A percentile compares a stretch with the other conserved stretches of the same genome.
Conservation (phyloP, 2,329 filamentous ascomycete species). For the Endoconidiophora laricicola region DNA sequence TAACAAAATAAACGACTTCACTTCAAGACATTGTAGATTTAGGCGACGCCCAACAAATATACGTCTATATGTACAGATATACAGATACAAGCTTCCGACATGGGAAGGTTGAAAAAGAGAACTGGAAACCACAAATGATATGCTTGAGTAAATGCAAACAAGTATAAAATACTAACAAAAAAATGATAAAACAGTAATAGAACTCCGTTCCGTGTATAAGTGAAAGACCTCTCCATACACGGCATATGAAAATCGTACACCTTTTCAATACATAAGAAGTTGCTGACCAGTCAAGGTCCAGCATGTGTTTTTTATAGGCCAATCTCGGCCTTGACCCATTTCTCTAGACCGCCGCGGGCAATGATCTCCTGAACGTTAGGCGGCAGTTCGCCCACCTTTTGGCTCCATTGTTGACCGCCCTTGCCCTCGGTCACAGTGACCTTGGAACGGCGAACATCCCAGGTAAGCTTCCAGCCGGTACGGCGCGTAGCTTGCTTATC, state of each 20-base stretch:
- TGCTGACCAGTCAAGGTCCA: neutral
- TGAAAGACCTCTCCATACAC: too few relatives aligned
- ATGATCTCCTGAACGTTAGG: constrained; percentile 80
- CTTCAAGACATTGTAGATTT: neutral
- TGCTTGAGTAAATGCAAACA: constrained; percentile 2
- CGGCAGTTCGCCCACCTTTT: constrained; percentile 70
- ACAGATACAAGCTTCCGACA: neutral
- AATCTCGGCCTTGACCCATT: constrained; percentile 65
- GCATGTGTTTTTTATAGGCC: constrained; percentile 1
- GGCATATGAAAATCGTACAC: too few relatives aligned
- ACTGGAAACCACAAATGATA: neutral
- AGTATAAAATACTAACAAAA: neutral
- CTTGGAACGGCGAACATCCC: constrained; percentile 60
- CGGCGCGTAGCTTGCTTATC: constrained; percentile 46
- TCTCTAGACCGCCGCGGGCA: constrained; percentile 59
- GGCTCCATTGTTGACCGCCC: constrained; percentile 51
- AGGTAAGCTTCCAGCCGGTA: constrained; percentile 69
- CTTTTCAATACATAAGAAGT: too few relatives aligned
- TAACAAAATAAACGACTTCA: too few relatives aligned
- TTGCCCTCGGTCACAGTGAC: constrained; percentile 56
- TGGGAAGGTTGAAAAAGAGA: neutral
- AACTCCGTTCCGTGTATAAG: neutral
- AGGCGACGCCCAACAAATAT: neutral
- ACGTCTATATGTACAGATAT: neutral
- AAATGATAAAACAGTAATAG: neutral